Percentiles rank a stretch among this genome's conserved stretches.
Conservation (phyloP, 1,139 yeast species). For the Candida tunisiensis region DNA sequence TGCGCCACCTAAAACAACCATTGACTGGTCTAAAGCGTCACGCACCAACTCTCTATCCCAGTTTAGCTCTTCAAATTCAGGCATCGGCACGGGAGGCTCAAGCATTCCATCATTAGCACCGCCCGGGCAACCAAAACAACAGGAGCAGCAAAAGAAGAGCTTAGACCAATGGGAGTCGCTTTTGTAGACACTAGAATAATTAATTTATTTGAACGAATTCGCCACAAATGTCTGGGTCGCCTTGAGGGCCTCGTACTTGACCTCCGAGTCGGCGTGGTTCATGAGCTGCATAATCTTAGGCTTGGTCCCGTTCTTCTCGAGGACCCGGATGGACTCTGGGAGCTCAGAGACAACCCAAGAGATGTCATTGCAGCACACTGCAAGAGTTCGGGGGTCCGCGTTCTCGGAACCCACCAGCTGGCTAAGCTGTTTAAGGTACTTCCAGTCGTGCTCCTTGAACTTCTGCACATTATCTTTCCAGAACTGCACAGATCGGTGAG, state of each 20-base stretch:
- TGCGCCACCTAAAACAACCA: no score
- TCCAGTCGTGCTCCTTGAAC: constrained; percentile 69
- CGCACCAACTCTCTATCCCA: no score
- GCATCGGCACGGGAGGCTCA: no score
- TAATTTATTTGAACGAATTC: constrained; percentile 30
- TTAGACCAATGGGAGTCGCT: no score
- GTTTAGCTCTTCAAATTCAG: no score
- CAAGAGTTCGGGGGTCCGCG: constrained; percentile 20
- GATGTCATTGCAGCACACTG: constrained; percentile 60
- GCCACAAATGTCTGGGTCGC: constrained; percentile 89
- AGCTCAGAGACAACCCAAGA: constrained; percentile 50
- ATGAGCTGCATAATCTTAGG: constrained; percentile 71
- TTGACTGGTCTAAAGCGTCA: no score
- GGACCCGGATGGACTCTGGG: constrained; percentile 34
- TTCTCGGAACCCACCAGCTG: constrained; percentile 13
- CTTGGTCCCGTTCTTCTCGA: constrained; percentile 41
- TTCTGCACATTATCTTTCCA: constrained; percentile 71
- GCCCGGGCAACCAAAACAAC: no score
- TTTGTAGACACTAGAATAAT: no score
- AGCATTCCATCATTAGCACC: no score
- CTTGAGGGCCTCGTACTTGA: constrained; percentile 86
- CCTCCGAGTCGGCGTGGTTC: constrained; percentile 70
- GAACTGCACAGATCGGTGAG: constrained; percentile 74
- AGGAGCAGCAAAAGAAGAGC: no score
- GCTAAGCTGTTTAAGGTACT: constrained; percentile 41